Evolutionary conservation across 1,284 basidiomycete species (phyloP).

Genomic region (Dichomitus squalens): DNA sequence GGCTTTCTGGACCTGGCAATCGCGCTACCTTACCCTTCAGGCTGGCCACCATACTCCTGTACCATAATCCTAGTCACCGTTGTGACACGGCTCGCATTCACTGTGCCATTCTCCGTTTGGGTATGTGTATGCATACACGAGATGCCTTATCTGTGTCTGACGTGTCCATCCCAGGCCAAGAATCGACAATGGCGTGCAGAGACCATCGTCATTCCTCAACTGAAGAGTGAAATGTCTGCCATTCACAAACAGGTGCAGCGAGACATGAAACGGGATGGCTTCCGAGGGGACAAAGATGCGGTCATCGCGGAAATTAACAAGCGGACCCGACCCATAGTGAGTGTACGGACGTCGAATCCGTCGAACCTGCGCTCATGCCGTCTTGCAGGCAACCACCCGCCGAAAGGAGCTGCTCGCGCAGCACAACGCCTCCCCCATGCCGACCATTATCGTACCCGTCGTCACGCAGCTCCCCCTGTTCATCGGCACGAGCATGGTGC

Average conservation of each 20-base stretch:
- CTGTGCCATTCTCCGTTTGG: slow-evolving; percentile 83
- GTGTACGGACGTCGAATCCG: neutral
- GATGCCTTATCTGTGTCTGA: neutral
- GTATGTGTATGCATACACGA: slow-evolving; percentile 44
- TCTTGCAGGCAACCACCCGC: slow-evolving; percentile 52
- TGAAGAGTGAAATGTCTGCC: slow-evolving; percentile 55
- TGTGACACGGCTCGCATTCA: slow-evolving; percentile 60
- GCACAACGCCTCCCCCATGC: slow-evolving; percentile 58
- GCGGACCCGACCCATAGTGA: slow-evolving; percentile 45
- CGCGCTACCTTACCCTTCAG: slow-evolving; percentile 68
- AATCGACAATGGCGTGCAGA: slow-evolving; percentile 65
- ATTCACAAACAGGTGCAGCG: slow-evolving; percentile 55
- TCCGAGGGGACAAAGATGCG: slow-evolving; percentile 56
- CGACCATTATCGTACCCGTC: slow-evolving; percentile 64
- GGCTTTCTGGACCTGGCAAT: slow-evolving; percentile 65
- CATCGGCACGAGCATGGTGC: slow-evolving; percentile 60
- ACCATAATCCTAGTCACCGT: slow-evolving; percentile 80
- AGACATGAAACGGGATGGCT: slow-evolving; percentile 59
- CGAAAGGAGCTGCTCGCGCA: slow-evolving; percentile 59
- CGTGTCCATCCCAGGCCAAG: slow-evolving; percentile 50
- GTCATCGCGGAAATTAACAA: slow-evolving; percentile 51
- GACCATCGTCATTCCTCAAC: slow-evolving; percentile 68
- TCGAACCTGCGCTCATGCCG: slow-evolving; percentile 15
- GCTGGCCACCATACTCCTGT: slow-evolving; percentile 70
- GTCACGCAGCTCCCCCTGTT: slow-evolving; percentile 77